Conservation (phyloP, 768 basidiomycete genomes). For the Piloderma croceum region DNA sequence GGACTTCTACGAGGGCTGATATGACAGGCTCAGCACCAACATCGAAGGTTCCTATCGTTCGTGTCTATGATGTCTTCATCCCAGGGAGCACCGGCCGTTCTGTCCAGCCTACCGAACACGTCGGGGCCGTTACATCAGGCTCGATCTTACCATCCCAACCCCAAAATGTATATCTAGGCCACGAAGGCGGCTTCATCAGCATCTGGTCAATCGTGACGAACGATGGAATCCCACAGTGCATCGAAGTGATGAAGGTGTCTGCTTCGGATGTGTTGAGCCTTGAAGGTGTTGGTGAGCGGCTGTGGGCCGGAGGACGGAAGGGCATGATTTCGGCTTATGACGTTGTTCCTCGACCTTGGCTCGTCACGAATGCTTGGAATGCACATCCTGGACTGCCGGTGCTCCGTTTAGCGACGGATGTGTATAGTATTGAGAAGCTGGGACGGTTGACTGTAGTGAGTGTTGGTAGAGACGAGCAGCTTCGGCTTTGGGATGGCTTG, state of each 20-base stretch:
- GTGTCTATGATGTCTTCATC: slow-evolving; percentile 72
- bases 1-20: slow-evolving; percentile 68
- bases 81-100: slow-evolving; percentile 51
- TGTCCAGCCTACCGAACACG: slow-evolving; percentile 58
- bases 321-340: slow-evolving; percentile 83
- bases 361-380: slow-evolving; percentile 81
- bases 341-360: slow-evolving; percentile 69
- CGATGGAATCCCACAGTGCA: slow-evolving; percentile 57
- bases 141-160: slow-evolving; percentile 68
- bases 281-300: slow-evolving; percentile 73
- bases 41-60: slow-evolving; percentile 61
- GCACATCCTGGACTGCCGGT: slow-evolving; percentile 72
- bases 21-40: slow-evolving; percentile 33
- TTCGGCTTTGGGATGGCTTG: slow-evolving; percentile 88
- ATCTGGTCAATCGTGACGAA: slow-evolving; percentile 63
- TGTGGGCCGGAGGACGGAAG: slow-evolving; percentile 86
- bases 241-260: slow-evolving; percentile 75
- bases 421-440: slow-evolving; percentile 64
- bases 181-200: slow-evolving; percentile 86
- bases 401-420: slow-evolving; percentile 61
- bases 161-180: slow-evolving; percentile 72
- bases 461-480: slow-evolving; percentile 63
- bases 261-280: slow-evolving; percentile 76
- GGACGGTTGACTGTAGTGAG: slow-evolving; percentile 69
- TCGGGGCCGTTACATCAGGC: slow-evolving; percentile 80